Evolutionary conservation across 768 basidiomycete species (phyloP).

Genomic region (Hemileccinum impolitum): DNA sequence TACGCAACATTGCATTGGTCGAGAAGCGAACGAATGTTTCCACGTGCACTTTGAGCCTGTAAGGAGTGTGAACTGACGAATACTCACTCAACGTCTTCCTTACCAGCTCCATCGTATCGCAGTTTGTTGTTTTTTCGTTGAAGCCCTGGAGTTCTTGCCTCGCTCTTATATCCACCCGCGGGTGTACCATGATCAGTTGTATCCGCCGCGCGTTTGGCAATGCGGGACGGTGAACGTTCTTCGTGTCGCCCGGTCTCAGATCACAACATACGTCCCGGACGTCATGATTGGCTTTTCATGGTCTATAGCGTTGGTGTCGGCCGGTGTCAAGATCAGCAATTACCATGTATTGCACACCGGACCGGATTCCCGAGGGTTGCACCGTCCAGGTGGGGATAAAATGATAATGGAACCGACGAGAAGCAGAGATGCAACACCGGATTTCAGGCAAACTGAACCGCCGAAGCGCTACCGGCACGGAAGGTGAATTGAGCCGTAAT

Average conservation of each 20-base stretch:
- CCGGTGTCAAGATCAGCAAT: too few relatives aligned
- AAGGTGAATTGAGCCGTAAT: not conserved
- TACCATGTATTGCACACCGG: too few relatives aligned
- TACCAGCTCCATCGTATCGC: constrained; percentile 13
- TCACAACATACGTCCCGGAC: too few relatives aligned
- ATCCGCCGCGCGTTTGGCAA: too few relatives aligned
- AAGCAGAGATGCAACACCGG: not conserved
- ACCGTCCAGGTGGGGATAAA: not conserved
- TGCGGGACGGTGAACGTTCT: too few relatives aligned
- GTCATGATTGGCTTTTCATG: too few relatives aligned
- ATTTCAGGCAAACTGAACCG: not conserved
- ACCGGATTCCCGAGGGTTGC: too few relatives aligned
- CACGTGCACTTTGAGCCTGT: constrained; percentile 11
- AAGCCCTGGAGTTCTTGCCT: not conserved
- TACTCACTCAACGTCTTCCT: not conserved
- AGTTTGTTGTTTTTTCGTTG: constrained; percentile 3
- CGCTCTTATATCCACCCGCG: constrained; percentile 6
- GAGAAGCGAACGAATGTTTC: constrained; percentile 15
- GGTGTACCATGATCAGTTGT: not conserved
- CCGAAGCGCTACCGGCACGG: not conserved
- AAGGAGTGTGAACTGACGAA: not conserved
- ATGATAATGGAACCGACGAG: not conserved
- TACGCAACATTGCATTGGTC: constrained; percentile 16
- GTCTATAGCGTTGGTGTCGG: too few relatives aligned
- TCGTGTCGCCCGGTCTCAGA: too few relatives aligned